Conservation (phyloP, 2,329 filamentous ascomycete genomes). For the Cytospora leucostoma region DNA sequence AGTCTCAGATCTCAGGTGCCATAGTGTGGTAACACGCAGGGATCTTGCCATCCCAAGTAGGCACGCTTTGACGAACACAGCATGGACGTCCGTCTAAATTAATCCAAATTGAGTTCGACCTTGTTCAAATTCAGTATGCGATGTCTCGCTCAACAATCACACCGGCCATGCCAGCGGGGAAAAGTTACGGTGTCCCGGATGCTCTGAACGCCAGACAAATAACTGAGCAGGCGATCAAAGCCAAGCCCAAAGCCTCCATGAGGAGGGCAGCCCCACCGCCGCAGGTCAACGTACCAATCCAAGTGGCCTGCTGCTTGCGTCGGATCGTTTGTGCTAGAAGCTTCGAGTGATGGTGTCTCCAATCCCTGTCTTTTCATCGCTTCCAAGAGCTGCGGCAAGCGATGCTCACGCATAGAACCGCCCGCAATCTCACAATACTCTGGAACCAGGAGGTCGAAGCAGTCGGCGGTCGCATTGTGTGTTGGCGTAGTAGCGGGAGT, state of each 20-base stretch:
- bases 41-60: slow-evolving; percentile 39
- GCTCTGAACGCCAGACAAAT: slow-evolving; percentile 78
- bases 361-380: slow-evolving; percentile 73
- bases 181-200: slow-evolving; percentile 86
- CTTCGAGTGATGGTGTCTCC: slow-evolving; percentile 37
- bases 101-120: slow-evolving; percentile 8
- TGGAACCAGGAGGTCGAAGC: slow-evolving; percentile 87
- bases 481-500: neutral
- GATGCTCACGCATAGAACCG: slow-evolving; percentile 86
- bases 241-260: slow-evolving; percentile 91
- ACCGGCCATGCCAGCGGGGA: slow-evolving; percentile 70
- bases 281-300: slow-evolving; percentile 86
- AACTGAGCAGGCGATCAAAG: slow-evolving; percentile 83
- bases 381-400: slow-evolving; percentile 64
- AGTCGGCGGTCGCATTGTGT: slow-evolving; percentile 66
- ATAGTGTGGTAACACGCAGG: slow-evolving; percentile 33
- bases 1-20: slow-evolving; percentile 25
- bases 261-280: slow-evolving; percentile 86
- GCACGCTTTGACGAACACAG: slow-evolving; percentile 44
- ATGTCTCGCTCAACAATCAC: slow-evolving; percentile 51
- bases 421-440: slow-evolving; percentile 85
- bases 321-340: slow-evolving; percentile 28
- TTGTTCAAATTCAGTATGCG: slow-evolving; percentile 18
- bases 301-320: slow-evolving; percentile 40
- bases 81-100: slow-evolving; percentile 25